phyloP scores from a whole-genome alignment of 345 rosid species.

The Sapria himalayana region DNA sequence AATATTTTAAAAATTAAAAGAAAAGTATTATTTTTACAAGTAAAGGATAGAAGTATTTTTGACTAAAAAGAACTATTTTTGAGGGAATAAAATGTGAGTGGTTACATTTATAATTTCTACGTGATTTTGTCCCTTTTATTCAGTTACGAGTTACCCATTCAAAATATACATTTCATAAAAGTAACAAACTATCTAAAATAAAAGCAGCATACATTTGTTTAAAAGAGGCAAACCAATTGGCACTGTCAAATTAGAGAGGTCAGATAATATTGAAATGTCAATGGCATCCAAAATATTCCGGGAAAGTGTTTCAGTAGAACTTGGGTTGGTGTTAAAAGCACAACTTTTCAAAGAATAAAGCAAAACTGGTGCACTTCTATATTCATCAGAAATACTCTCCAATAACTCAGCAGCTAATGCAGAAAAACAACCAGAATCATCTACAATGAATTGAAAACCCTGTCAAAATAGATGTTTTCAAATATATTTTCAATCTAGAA shows the following conservation, averaged over 20 bases:
- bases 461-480: too few species aligned
- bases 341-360: slow-evolving; percentile 51
- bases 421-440: slow-evolving; percentile 78
- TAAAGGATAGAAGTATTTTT: too few species aligned
- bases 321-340: slow-evolving; percentile 21
- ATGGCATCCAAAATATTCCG: slow-evolving; percentile 61
- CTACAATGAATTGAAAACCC: slow-evolving; percentile 86
- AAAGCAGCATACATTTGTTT: slow-evolving; percentile 49
- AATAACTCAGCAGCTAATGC: slow-evolving; percentile 60
- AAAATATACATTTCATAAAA: too few species aligned
- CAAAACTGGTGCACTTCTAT: slow-evolving; percentile 45
- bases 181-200: slow-evolving; percentile 2
- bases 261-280: slow-evolving; percentile 54
- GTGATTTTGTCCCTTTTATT: too few species aligned
- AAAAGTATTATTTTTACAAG: too few species aligned
- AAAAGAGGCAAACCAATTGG: slow-evolving; percentile 71
- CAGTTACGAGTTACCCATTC: too few species aligned
- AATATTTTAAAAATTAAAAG: too few species aligned
- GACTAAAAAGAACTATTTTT: too few species aligned
- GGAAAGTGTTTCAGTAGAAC: slow-evolving; percentile 27
- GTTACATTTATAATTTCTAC: too few species aligned
- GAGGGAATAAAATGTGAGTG: too few species aligned
- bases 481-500: too few species aligned
- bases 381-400: slow-evolving; percentile 70
- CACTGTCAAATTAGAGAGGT: slow-evolving; percentile 48